Conservation (phyloP, 2,329 filamentous ascomycete species). For the Fusarium dlaminii region DNA sequence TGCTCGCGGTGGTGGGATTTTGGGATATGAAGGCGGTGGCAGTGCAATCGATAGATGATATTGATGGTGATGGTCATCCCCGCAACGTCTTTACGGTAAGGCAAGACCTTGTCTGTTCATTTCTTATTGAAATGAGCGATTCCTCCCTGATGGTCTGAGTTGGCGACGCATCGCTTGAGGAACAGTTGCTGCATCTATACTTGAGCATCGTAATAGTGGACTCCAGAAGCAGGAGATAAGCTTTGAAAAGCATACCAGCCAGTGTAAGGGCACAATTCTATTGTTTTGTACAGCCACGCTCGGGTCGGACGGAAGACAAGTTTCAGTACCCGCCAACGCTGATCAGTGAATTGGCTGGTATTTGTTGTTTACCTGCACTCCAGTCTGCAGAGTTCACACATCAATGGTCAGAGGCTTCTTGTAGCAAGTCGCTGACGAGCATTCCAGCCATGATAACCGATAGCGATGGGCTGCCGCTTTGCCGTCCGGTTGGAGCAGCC, state of each 20-base stretch:
- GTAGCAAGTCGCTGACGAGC: constrained; percentile 3
- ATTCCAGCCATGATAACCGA: constrained; percentile 19
- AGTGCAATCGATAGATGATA: constrained; percentile 29
- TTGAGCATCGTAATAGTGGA: not conserved
- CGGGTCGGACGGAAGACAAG: constrained; percentile 30
- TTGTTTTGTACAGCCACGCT: constrained; percentile 36
- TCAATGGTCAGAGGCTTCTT: not conserved
- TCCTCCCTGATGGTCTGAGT: not conserved
- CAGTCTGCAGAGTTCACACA: not conserved
- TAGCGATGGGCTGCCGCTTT: constrained; percentile 21
- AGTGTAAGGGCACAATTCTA: constrained; percentile 3
- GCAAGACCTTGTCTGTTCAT: constrained; percentile 27
- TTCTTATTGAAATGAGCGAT: constrained; percentile 17
- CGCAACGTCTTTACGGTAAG: constrained; percentile 1
- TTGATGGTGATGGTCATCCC: constrained; percentile 20
- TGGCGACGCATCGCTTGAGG: not conserved
- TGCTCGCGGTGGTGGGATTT: constrained; percentile 17
- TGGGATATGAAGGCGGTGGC: constrained; percentile 32
- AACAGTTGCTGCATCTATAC: not conserved
- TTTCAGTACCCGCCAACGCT: constrained; percentile 18
- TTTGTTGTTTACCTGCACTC: constrained; percentile 18
- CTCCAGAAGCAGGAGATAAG: not conserved
- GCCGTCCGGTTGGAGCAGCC: constrained; percentile 17
- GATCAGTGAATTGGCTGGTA: constrained; percentile 12
- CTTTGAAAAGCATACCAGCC: constrained; percentile 6